Percentiles rank a stretch among this genome's conserved stretches.
Evolutionary conservation across 257 asterid genomes (phyloP).

Genomic region (Ajuga chamaepitys): DNA sequence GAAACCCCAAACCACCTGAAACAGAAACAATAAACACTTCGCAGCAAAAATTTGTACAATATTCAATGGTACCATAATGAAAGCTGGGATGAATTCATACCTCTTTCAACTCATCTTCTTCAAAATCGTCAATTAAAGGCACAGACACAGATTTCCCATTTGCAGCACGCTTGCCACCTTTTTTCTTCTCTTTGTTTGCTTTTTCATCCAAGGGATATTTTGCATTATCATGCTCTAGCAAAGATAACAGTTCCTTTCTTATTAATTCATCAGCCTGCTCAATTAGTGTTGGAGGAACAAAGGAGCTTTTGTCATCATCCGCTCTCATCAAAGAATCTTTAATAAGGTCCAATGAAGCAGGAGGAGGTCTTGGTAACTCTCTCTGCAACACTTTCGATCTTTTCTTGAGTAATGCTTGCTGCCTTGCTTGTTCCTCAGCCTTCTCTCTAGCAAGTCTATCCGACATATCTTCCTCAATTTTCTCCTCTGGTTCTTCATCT

Average conservation of each 20-base stretch:
- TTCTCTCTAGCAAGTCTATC: conserved; percentile 86
- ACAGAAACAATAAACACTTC: background rate
- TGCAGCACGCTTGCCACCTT: conserved; percentile 52
- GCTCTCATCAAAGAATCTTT: conserved; percentile 57
- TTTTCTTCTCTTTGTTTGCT: conserved; percentile 72
- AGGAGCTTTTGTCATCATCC: conserved; percentile 86
- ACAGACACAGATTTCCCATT: conserved; percentile 39
- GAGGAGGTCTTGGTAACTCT: conserved; percentile 97
- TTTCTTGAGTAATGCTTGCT: conserved; percentile 69
- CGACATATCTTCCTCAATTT: conserved; percentile 99
- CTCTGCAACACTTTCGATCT: conserved; percentile 94
- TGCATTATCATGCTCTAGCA: conserved; percentile 86
- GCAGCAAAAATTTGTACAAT: background rate
- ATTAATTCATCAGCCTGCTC: conserved; percentile 97
- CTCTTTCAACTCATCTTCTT: conserved; percentile 76
- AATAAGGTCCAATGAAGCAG: conserved; percentile 68
- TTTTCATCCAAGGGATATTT: conserved; percentile 84
- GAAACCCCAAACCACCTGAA: background rate
- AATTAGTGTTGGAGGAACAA: conserved; percentile 82
- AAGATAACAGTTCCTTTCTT: conserved; percentile 71
- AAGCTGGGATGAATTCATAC: conserved; percentile 24
- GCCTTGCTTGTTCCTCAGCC: conserved; percentile 94
- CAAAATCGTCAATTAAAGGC: conserved; percentile 75
- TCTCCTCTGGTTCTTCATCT: conserved; percentile 89
- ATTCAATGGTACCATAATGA: background rate